Percentiles rank a stretch among this genome's conserved stretches.
phyloP scores from a whole-genome alignment of 805 yeast genomes.

The Lipomyces chichibuensis region DNA sequence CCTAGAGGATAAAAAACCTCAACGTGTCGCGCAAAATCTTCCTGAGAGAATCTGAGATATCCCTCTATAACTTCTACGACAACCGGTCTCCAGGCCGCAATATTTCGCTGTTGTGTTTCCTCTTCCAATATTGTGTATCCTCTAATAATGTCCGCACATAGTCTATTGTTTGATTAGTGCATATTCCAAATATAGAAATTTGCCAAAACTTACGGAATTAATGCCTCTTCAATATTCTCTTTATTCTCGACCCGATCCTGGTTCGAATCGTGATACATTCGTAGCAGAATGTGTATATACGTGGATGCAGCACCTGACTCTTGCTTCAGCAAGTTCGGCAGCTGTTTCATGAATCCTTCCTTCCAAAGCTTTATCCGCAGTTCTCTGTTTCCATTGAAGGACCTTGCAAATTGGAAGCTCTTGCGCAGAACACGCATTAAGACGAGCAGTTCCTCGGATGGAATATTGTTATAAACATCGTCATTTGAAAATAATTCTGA shows the following conservation, averaged over 20 bases:
- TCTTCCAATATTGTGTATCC: conserved; percentile 76
- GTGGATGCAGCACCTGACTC: conserved; percentile 91
- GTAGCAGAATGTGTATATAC: conserved; percentile 75
- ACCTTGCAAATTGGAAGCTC: conserved; percentile 81
- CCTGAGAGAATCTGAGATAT: conserved; percentile 71
- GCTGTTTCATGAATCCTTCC: conserved; percentile 86
- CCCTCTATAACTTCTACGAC: conserved; percentile 87
- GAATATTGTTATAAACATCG: conserved; percentile 67
- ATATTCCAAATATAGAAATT: neutral
- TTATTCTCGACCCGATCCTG: conserved; percentile 55
- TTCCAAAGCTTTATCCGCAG: conserved; percentile 87
- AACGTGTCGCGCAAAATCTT: conserved; percentile 42
- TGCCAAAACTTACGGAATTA: conserved; percentile 43
- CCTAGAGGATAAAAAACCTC: conserved; percentile 41
- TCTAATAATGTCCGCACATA: conserved; percentile 70
- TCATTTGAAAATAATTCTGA: conserved; percentile 73
- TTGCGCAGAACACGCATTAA: conserved; percentile 62
- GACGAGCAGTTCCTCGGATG: conserved; percentile 63
- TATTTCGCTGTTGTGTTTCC: conserved; percentile 69
- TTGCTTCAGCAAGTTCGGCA: conserved; percentile 89
- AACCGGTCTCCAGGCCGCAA: conserved; percentile 88
- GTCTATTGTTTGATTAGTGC: conserved; percentile 30
- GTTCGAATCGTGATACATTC: conserved; percentile 69
- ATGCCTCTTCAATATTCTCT: conserved; percentile 54
- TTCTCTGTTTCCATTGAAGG: conserved; percentile 86